A percentile compares a stretch with the other conserved stretches of the same genome.
Evolutionary conservation across 2,329 filamentous ascomycete genomes (phyloP).

Genomic region (Nectriaceae sp.): DNA sequence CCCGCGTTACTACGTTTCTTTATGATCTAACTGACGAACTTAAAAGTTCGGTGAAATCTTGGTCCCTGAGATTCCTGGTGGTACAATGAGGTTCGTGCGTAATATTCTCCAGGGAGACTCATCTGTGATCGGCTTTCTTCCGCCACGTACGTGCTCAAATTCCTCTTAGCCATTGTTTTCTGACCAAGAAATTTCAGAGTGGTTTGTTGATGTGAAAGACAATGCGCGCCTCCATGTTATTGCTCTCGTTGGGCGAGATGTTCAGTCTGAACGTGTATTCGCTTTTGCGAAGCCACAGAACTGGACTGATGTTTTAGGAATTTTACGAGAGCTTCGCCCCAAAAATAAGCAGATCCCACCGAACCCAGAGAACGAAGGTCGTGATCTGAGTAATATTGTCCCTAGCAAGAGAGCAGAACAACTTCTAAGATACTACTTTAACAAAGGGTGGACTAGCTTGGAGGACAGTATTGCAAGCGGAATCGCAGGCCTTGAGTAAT

Average conservation of each 20-base stretch:
- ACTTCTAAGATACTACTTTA: not conserved
- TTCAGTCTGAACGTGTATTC: constrained; percentile 26
- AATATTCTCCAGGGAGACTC: constrained; percentile 20
- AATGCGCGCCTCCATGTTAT: constrained; percentile 27
- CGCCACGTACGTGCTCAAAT: constrained; percentile 3
- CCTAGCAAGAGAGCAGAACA: not conserved
- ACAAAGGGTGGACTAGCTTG: no score
- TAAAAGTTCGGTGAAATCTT: constrained; percentile 17
- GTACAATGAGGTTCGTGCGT: constrained; percentile 20
- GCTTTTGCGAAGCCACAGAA: constrained; percentile 22
- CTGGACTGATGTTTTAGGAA: constrained; percentile 11
- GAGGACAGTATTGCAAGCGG: no score
- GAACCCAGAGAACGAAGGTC: not conserved
- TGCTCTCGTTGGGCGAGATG: constrained; percentile 22
- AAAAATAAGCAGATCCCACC: not conserved
- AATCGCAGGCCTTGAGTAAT: no score
- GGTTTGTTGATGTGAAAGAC: constrained; percentile 25
- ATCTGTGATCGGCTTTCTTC: constrained; percentile 3
- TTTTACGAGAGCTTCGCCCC: not conserved
- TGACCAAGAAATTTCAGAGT: no score
- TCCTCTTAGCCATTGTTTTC: no score
- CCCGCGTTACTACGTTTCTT: not conserved
- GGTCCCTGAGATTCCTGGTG: constrained; percentile 12
- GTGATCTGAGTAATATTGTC: not conserved
- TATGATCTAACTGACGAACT: not conserved